Evolutionary conservation across 352 stramenopile species (phyloP), one percentile per base, ranked within the genome.

Genomic region (Labyrinthula sp.): DNA sequence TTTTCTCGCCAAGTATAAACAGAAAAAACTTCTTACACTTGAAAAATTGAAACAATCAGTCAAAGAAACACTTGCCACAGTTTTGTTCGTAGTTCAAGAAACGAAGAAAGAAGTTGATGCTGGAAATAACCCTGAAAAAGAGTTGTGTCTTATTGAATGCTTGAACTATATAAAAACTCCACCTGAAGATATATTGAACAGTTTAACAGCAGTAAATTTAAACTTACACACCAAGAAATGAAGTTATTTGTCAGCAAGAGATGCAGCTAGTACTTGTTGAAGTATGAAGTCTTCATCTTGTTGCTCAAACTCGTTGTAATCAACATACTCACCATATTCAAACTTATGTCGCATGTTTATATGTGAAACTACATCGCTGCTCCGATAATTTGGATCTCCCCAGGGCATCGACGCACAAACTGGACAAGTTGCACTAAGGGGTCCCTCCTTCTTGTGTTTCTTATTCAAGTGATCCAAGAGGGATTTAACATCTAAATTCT

Each of bases 291-390:
- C 43, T 15, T 52, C 43, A 35, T 52, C 35, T 0, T 12, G 31
- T 7, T 30, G 21, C 18, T 50, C 43, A n/a, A n/a, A n/a, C n/a
- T n/a, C n/a, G 15, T 30, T 15, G 15, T 52, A 52, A 20, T 52
- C 43, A 6, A 52, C 43, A 25, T 52, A 52, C 28, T 52, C 43
- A 25, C 35, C 35, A 18, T 52, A 52, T 9, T 30, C 30, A 28
- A 52, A 52, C 8, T 31, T 50, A 24, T 52, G 43, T 4, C 43
- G 15, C 43, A 52, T n/a, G 10, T 24, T 18, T 15, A 52, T 52
- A 35, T 52, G 43, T 18, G 14, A 15, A 7, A 52, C 43, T 8
- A 52, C 20, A 15, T 52, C 43, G 10, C 33, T 12, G 2, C 18
- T 39, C 6, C 40, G 17, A 22, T 52, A 52, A 12, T 14, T 54